Evolutionary conservation across 2,329 filamentous ascomycete species (phyloP).

Genomic region (Drechslerella coelobrocha): DNA sequence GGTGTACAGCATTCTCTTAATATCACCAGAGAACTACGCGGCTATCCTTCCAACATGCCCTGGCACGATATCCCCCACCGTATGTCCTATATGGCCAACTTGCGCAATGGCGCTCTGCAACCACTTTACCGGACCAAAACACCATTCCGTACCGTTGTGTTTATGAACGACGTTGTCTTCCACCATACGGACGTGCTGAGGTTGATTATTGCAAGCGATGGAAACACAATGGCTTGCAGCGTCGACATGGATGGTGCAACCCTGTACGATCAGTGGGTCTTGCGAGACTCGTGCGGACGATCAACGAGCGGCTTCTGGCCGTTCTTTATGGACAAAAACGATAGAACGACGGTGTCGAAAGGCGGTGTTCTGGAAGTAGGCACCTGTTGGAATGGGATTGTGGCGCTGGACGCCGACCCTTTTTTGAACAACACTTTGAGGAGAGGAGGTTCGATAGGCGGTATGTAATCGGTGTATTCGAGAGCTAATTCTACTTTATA

Average conservation of each 20-base stretch:
- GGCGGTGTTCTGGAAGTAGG: constrained; percentile 36
- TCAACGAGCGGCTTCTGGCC: constrained; percentile 37
- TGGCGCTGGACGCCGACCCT: constrained; percentile 30
- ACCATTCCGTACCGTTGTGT: constrained; percentile 22
- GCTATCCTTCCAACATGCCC: constrained; percentile 38
- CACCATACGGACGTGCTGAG: constrained; percentile 35
- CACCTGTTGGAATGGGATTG: constrained; percentile 49
- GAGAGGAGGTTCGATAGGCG: constrained; percentile 10
- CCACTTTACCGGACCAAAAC: constrained; percentile 31
- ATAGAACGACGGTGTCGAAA: constrained; percentile 14
- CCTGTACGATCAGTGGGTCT: constrained; percentile 42
- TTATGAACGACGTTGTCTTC: constrained; percentile 45
- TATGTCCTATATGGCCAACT: constrained; percentile 43
- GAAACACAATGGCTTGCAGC: constrained; percentile 37
- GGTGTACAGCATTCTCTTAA: constrained; percentile 25
- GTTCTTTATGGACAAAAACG: constrained; percentile 29
- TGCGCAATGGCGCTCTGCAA: constrained; percentile 40
- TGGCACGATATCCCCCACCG: constrained; percentile 36
- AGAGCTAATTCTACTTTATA: not conserved
- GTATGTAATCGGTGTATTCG: constrained; percentile 3
- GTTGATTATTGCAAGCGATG: constrained; percentile 28
- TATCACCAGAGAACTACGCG: constrained; percentile 34
- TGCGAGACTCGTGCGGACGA: constrained; percentile 36
- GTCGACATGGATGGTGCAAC: constrained; percentile 39
- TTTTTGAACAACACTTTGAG: constrained; percentile 34